Evolutionary conservation across 805 yeast species (phyloP).

Genomic region (Candida arabinofermentans): DNA sequence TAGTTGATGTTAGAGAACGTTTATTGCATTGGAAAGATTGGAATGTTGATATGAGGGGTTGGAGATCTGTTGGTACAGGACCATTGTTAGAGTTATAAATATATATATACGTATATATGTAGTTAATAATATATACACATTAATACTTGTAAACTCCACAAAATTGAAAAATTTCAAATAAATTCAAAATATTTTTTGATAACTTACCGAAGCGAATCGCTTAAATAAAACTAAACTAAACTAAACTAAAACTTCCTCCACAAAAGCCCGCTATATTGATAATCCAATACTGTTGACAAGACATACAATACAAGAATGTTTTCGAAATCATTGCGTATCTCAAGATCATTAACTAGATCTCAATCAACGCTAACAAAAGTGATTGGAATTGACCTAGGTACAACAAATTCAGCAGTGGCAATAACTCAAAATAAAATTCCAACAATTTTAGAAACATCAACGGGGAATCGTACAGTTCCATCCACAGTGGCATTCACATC

Average conservation of each 20-base stretch:
- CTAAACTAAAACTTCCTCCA: no score
- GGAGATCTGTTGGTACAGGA: conserved; percentile 73
- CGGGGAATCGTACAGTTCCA: conserved; percentile 82
- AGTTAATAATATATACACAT: background rate
- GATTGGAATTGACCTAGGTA: conserved; percentile 83
- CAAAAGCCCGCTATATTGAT: no score
- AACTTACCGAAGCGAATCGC: no score
- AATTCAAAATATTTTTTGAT: no score
- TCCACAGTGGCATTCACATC: conserved; percentile 93
- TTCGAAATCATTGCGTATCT: background rate
- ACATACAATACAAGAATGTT: no score
- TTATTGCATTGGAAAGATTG: conserved; percentile 75
- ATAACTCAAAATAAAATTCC: conserved; percentile 76
- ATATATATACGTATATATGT: conserved; percentile 5
- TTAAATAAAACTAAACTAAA: no score
- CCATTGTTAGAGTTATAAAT: conserved; percentile 47
- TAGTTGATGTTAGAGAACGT: conserved; percentile 52
- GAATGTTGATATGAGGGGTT: conserved; percentile 80
- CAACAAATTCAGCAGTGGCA: conserved; percentile 89
- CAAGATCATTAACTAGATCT: background rate
- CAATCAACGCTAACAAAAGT: conserved; percentile 38
- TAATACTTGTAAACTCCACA: background rate
- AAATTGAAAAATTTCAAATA: no score
- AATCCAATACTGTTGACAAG: no score
- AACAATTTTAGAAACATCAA: conserved; percentile 72